phyloP scores from a whole-genome alignment of 2,329 filamentous ascomycete species.

The Colletotrichum godetiae region DNA sequence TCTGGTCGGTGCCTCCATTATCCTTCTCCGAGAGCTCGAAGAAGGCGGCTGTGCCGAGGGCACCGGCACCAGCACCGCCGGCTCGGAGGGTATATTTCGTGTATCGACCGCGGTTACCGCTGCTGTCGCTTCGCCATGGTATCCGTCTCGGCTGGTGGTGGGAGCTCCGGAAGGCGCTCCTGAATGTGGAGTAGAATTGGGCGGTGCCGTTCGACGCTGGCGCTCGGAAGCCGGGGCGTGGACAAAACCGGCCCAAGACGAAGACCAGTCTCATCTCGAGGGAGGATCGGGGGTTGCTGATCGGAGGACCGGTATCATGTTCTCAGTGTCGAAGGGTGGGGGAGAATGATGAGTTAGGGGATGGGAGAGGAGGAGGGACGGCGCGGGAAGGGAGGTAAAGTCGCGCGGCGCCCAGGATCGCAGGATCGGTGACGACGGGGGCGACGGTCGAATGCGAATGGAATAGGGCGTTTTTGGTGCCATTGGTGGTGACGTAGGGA shows the following conservation, averaged over 20 bases:
- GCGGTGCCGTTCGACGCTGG: conserved; percentile 35
- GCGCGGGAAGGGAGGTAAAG: neutral
- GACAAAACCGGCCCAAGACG: conserved; percentile 56
- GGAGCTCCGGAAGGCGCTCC: conserved; percentile 7
- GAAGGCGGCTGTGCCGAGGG: conserved; percentile 67
- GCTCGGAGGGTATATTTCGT: conserved; percentile 50
- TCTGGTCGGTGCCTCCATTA: conserved; percentile 64
- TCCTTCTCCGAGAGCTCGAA: conserved; percentile 68
- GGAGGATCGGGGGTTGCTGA: conserved; percentile 22
- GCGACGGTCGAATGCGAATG: neutral
- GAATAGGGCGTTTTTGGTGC: neutral
- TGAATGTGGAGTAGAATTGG: conserved; percentile 32
- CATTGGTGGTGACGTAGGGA: conserved; percentile 44
- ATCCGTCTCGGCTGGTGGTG: conserved; percentile 37
- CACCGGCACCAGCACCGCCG: conserved; percentile 51
- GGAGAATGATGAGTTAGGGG: neutral
- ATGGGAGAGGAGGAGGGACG: neutral
- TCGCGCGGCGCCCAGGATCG: conserved; percentile 20
- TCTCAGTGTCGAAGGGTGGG: conserved; percentile 19
- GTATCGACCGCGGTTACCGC: conserved; percentile 23
- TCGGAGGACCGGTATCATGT: conserved; percentile 35
- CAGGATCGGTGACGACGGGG: neutral
- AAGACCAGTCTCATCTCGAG: conserved; percentile 59
- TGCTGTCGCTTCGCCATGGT: conserved; percentile 39
- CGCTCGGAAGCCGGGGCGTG: conserved; percentile 49